Percentiles rank a stretch among this genome's conserved stretches.
Conservation (phyloP, 2,329 filamentous ascomycete species). For the Aureobasidium melanogenum region DNA sequence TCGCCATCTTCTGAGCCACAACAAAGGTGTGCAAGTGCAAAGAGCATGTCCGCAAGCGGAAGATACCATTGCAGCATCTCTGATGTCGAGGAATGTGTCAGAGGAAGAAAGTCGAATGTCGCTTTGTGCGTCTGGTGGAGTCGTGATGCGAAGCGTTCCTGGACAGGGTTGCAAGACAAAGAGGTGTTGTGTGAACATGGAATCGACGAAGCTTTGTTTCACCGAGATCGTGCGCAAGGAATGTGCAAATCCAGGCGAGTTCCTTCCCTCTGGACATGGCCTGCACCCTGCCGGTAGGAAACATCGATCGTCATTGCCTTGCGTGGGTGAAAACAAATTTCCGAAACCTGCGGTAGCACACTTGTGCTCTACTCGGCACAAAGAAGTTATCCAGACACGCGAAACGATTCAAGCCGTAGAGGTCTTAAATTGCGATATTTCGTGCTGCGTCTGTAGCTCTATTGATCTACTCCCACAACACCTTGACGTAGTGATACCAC, state of each 20-base stretch:
- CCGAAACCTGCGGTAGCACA: too few species aligned
- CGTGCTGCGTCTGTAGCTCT: too few species aligned
- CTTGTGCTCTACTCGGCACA: not conserved
- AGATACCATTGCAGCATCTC: not conserved
- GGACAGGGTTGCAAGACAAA: not conserved
- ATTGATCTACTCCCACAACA: conserved; percentile 8
- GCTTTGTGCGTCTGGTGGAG: not conserved
- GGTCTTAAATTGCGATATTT: not conserved
- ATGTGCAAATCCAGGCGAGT: not conserved
- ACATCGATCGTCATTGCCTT: too few species aligned
- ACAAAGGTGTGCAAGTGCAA: too few species aligned
- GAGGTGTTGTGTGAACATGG: not conserved
- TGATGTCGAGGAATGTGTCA: not conserved
- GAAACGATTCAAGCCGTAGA: not conserved
- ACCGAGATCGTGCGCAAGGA: not conserved
- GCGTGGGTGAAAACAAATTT: not conserved
- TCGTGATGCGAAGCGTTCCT: not conserved
- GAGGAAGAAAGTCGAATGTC: too few species aligned
- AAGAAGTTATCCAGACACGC: not conserved
- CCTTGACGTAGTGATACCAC: conserved; percentile 29
- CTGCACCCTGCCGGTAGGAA: too few species aligned
- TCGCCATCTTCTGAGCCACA: not conserved
- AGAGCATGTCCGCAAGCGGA: not conserved
- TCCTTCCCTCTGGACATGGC: too few species aligned
- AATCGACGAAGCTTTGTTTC: not conserved